phyloP scores from a whole-genome alignment of 2,329 filamentous ascomycete species.

The Cordyceps tenuipes region DNA sequence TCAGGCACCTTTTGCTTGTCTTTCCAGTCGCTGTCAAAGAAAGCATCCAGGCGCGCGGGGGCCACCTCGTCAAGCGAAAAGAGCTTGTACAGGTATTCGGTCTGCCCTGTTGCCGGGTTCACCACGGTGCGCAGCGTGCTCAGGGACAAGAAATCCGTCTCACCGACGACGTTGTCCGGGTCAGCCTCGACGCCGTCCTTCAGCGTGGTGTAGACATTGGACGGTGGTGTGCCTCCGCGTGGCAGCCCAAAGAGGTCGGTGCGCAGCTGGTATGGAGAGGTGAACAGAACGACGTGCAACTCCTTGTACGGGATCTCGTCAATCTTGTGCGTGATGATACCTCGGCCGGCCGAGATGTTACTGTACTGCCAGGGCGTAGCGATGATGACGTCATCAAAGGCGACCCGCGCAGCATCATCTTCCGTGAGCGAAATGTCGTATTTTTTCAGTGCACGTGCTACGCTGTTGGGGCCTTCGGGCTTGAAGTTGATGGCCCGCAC shows the following conservation, averaged over 20 bases:
- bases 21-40: constrained; percentile 43
- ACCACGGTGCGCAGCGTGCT: constrained; percentile 59
- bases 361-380: constrained; percentile 79
- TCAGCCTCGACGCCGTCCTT: constrained; percentile 45
- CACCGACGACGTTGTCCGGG: constrained; percentile 55
- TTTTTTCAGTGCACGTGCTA: constrained; percentile 30
- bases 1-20: constrained; percentile 28
- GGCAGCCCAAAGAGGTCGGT: constrained; percentile 63
- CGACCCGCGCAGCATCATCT: constrained; percentile 34
- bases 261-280: constrained; percentile 66
- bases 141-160: constrained; percentile 76
- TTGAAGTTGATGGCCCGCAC: constrained; percentile 48
- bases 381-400: constrained; percentile 74
- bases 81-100: constrained; percentile 57
- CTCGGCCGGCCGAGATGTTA: constrained; percentile 53
- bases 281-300: constrained; percentile 83
- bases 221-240: constrained; percentile 52
- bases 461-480: constrained; percentile 35
- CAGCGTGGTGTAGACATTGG: constrained; percentile 76
- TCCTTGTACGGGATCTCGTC: constrained; percentile 77
- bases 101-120: constrained; percentile 48
- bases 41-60: constrained; percentile 40
- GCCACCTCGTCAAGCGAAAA: constrained; percentile 51
- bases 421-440: constrained; percentile 38
- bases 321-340: constrained; percentile 60